Evolutionary conservation across 2,329 filamentous ascomycete genomes (phyloP), one percentile per base, ranked within the genome.

Genomic region (Knufia petricola): DNA sequence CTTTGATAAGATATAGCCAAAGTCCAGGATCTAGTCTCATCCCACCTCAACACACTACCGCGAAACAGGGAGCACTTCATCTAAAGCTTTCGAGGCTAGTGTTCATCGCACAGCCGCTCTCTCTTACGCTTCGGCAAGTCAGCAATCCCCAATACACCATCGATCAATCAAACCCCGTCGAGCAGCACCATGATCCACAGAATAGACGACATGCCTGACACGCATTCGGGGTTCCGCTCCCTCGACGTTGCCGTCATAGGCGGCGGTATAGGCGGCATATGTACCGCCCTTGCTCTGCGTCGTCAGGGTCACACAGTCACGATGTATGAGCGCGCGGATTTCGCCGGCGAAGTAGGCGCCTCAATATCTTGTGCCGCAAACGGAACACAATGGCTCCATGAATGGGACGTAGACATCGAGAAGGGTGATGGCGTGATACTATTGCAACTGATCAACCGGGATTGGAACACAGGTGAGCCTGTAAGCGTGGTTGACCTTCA

Each of bases 291-390:
- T 41, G 69, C 75, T 1, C 66, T 79, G 4, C 69, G 75, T 19
- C 70, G 73, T 19, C 69, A 70, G 13, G 76, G 76, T 43, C 75
- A 78, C 59, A 61, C 65, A 3, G 74, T 78, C 2, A 82, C 77
- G 17, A 74, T 85, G 53, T 85, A 85, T 59, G 82, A 84, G 60
- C 75, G 75, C 31, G 71, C 74, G 28, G 78, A 85, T 61, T 85
- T 78, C 55, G 79, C 74, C 0, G 79, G 81, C 12, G 82, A 85
- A 60, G 80, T 82, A 0, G 82, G 82, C 10, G 79, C 79, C 0
- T 82, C 80, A 0, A 73, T 84, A 0, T 81, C 76, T 0, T 84
- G 81, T 57, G 82, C 82, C 1, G 80, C 82, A 8, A 85, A 85
- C 57, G 82, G 81, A 6, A 82, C 81, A 1, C 72, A 78, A 40